Conservation (phyloP, 148 eudicot species). For the Bassia scoparia region DNA sequence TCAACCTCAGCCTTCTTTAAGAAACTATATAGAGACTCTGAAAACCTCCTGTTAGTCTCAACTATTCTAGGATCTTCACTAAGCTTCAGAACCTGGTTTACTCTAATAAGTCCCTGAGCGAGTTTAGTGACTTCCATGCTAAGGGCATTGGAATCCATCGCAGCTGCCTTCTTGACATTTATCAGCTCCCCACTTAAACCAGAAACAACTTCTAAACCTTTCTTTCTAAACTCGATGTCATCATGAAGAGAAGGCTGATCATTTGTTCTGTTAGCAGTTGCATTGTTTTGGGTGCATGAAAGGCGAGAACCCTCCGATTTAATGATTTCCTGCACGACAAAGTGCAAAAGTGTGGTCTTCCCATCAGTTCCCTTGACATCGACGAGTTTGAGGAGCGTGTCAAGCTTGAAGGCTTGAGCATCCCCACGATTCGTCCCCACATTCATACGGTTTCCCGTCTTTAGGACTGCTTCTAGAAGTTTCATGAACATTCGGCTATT, state of each 20-base stretch:
- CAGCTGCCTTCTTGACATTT: constrained; percentile 77
- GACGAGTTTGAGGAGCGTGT: constrained; percentile 79
- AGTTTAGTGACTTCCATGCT: constrained; percentile 45
- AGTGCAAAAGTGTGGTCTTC: constrained; percentile 82
- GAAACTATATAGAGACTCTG: constrained; percentile 54
- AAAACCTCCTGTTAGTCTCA: constrained; percentile 36
- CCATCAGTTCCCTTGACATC: constrained; percentile 82
- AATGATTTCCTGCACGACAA: constrained; percentile 84
- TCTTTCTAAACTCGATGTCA: constrained; percentile 56
- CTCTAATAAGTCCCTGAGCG: constrained; percentile 42
- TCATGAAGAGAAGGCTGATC: constrained; percentile 30
- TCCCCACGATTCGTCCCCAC: constrained; percentile 86
- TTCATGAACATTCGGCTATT: constrained; percentile 77
- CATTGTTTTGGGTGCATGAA: constrained; percentile 20
- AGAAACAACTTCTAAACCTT: constrained; percentile 68
- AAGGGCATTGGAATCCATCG: constrained; percentile 55
- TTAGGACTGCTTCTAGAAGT: constrained; percentile 83
- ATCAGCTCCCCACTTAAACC: constrained; percentile 70
- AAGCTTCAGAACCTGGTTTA: constrained; percentile 46
- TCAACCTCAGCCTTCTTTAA: constrained; percentile 52
- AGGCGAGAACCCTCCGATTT: constrained; percentile 56
- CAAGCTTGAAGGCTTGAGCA: constrained; percentile 91
- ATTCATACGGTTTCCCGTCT: constrained; percentile 92
- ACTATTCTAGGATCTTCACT: constrained; percentile 31
- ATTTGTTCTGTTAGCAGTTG: constrained; percentile 3